Evolutionary conservation across 805 yeast species (phyloP).

Genomic region (Metschnikowia shivogae): DNA sequence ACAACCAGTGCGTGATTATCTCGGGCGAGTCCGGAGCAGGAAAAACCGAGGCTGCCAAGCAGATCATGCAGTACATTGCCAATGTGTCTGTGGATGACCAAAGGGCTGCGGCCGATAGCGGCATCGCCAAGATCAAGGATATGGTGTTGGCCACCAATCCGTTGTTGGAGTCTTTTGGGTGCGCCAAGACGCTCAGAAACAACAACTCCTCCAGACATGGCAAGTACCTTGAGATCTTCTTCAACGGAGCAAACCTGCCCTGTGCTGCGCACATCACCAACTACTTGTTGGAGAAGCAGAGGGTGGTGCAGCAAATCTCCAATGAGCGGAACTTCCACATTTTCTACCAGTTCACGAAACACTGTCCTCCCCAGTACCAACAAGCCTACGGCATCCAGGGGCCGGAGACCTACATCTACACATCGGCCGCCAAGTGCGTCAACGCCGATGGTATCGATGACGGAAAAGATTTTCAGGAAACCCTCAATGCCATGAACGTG

Average conservation of each 20-base stretch:
- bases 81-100: constrained; percentile 64
- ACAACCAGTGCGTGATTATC: constrained; percentile 94
- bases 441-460: constrained; percentile 87
- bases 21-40: constrained; percentile 99
- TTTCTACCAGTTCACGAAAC: constrained; percentile 91
- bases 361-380: constrained; percentile 80
- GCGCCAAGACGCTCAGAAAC: constrained; percentile 88
- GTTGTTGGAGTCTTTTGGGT: constrained; percentile 83
- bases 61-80: constrained; percentile 96
- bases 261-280: constrained; percentile 95
- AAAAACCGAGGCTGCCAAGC: constrained; percentile 95
- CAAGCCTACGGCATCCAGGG: constrained; percentile 84
- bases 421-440: constrained; percentile 81
- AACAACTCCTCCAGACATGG: constrained; percentile 92
- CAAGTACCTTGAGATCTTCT: constrained; percentile 86
- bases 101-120: constrained; percentile 20
- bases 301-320: constrained; percentile 92
- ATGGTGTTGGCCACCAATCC: constrained; percentile 98
- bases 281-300: constrained; percentile 87
- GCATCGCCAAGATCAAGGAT: constrained; percentile 84
- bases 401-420: constrained; percentile 90
- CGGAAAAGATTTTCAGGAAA: constrained; percentile 69
- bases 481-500: constrained; percentile 78
- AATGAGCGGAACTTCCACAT: constrained; percentile 96
- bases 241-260: constrained; percentile 73